Percentiles rank a stretch among this genome's conserved stretches.
Conservation (phyloP, 768 basidiomycete genomes). For the Dentipellis fragilis region DNA sequence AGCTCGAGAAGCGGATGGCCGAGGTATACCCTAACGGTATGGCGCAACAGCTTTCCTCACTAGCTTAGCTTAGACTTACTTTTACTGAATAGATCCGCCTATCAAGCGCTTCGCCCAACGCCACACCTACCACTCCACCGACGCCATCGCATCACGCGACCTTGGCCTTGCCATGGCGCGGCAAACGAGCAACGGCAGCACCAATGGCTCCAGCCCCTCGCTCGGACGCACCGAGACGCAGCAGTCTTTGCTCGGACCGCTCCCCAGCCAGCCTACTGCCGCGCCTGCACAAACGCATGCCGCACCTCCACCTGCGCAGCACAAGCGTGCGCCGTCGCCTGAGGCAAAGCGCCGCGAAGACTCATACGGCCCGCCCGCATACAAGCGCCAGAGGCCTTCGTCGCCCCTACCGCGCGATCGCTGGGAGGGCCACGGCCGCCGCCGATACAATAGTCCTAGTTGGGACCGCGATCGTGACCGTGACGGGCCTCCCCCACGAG, state of each 20-base stretch:
- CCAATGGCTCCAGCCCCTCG: slow-evolving; percentile 8
- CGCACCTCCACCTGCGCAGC: slow-evolving; percentile 19
- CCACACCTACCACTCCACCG: slow-evolving; percentile 72
- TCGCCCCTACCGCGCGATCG: slow-evolving; percentile 44
- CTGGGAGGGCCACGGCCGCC: slow-evolving; percentile 26
- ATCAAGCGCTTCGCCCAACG: slow-evolving; percentile 88
- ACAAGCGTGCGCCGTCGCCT: slow-evolving; percentile 23
- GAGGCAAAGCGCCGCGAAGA: slow-evolving; percentile 35
- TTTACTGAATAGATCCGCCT: slow-evolving; percentile 56
- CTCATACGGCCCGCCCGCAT: slow-evolving; percentile 27
- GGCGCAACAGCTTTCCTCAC: slow-evolving; percentile 9
- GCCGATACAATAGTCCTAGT: slow-evolving; percentile 30
- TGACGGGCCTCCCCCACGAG: slow-evolving; percentile 28
- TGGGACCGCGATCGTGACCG: slow-evolving; percentile 39
- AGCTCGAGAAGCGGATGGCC: slow-evolving; percentile 81
- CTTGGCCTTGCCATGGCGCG: slow-evolving; percentile 63
- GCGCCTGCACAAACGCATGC: slow-evolving; percentile 26
- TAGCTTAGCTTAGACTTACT: not conserved
- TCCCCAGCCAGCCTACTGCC: slow-evolving; percentile 19
- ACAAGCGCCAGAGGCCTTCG: slow-evolving; percentile 35
- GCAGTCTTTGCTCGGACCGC: slow-evolving; percentile 1
- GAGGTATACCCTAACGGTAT: slow-evolving; percentile 81
- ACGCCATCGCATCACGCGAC: slow-evolving; percentile 83
- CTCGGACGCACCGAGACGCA: slow-evolving; percentile 13
- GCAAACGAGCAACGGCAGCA: slow-evolving; percentile 13